Evolutionary conservation across 768 basidiomycete species (phyloP), one percentile per base, ranked within the genome.

Genomic region (Naganishia onofrii): DNA sequence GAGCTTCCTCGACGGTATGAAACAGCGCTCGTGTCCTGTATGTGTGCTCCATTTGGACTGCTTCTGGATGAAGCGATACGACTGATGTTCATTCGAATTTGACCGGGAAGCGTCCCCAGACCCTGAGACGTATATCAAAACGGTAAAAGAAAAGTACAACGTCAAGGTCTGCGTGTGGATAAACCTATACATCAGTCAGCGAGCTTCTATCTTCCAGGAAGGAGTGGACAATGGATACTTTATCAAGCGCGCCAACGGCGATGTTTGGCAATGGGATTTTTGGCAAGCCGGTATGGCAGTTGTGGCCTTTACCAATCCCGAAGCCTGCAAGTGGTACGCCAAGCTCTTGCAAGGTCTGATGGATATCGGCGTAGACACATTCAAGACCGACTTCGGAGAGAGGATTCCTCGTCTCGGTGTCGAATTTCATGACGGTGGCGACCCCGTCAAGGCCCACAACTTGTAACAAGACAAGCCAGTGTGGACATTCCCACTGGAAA

Each of bases 131-230:
- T 85, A 84, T 26, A 88, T 90, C 73, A 79, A 87, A 7, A 77
- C 72, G 12, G 74, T 81, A 73, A 79, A 79, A 68, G 68, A 74
- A 32, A 85, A 60, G 84, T 87, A 74, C 77, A 85, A 85, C 36
- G 87, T 90, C 66, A 89, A 89, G 75, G 85, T 90, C 66, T 90
- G 89, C 72, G 82, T 88, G 3, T 90, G 89, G 89, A 80, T 88
- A 77, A 81, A 86, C 81, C 87, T 88, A 2, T 90, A 89, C 81
- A 28, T 75, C 80, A 23, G 78, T 82, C 32, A 79, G 65, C 71
- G 73, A 3, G 79, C 79, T 15, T 78, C 79, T 6, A 77, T 81
- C 42, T 90, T 89, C 81, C 83, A 86, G 67, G 88, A 90, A 74
- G 88, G 87, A 1, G 84, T 86, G 0, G 81, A 87, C 72, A 85